These are phyloP conservation scores for Apiospora phragmitis DNA, from an alignment of 2,329 filamentous ascomycete genomes.

Conservation along the genomic window DNA sequence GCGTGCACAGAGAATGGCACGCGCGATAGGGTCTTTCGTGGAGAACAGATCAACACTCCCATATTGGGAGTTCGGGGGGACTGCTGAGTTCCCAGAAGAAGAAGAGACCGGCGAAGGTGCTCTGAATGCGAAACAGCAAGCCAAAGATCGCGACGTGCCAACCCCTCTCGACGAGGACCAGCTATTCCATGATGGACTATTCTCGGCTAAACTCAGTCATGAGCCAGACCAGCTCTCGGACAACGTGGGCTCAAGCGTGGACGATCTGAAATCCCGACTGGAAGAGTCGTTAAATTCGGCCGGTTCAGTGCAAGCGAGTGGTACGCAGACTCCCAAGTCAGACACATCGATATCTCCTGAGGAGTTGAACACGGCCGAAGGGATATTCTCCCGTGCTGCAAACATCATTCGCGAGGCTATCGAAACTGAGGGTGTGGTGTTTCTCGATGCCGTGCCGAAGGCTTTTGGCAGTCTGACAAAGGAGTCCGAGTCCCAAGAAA, in stretches of 20 bases:
- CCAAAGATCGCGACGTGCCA: not conserved
- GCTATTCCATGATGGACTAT: not conserved
- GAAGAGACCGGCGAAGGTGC: not conserved
- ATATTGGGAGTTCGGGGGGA: slow-evolving; percentile 14
- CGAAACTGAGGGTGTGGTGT: slow-evolving; percentile 40
- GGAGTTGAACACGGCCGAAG: slow-evolving; percentile 6
- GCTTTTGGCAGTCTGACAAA: slow-evolving; percentile 15
- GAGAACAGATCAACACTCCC: slow-evolving; percentile 21
- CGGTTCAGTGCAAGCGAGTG: not conserved
- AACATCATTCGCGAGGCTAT: slow-evolving; percentile 43
- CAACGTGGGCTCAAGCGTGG: not conserved
- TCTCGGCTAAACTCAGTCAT: not conserved
- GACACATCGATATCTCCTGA: not conserved
- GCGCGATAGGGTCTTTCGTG: slow-evolving; percentile 21
- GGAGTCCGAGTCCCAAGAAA: slow-evolving; percentile 11
- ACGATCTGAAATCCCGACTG: not conserved
- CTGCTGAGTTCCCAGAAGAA: slow-evolving; percentile 7
- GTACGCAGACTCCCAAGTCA: not conserved
- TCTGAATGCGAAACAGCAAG: not conserved
- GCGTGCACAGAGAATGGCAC: slow-evolving; percentile 21
- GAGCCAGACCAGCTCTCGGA: not conserved
- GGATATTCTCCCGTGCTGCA: slow-evolving; percentile 42
- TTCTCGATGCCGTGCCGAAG: slow-evolving; percentile 30
- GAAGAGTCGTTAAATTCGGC: not conserved
- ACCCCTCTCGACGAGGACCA: not conserved